Evolutionary conservation across 2,329 filamentous ascomycete species (phyloP), one percentile per base, ranked within the genome.

Genomic region (Aureobasidium mangrovei): DNA sequence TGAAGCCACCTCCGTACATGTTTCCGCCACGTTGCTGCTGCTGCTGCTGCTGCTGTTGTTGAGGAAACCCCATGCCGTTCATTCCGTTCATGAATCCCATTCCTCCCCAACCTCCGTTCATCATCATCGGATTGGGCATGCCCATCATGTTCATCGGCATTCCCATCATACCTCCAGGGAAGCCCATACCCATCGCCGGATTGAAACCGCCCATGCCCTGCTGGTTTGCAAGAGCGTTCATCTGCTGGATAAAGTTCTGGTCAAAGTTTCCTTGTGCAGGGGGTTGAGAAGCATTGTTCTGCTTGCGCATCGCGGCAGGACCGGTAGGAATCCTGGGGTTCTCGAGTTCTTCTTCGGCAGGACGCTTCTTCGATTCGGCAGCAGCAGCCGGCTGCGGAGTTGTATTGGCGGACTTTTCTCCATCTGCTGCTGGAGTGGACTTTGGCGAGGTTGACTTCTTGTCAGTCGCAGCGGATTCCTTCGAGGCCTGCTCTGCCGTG

Each of bases 341-440:
- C 46, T 70, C 70, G 53, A 78, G 70, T 32, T 82, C 77, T 51
- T 90, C 85, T 35, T 91, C 88, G 10, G 90, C 89, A 8, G 86
- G 80, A 26, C 93, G 83, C 73, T 97, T 98, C 72, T 87, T 93
- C 28, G 80, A 73, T 49, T 60, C 57, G 44, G 63, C 61, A 56
- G 62, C 62, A 7, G 56, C 35, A 43, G 59, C 51, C 49, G 59
- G 60, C 35, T 40, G 35, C 12, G 49, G 49, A 4, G 49, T 53
- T 24, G 49, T 43, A 5, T 39, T 44, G 4, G 49, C 49, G 7
- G 49, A 53, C 26, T 53, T 36, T 8, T 44, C 49, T 49, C 59
- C 59, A 59, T 61, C 59, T 56, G 58, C 57, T 28, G 51, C 55
- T 12, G 58, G 53, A 4, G 56, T 51, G 26, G 43, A 53, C 46